Evolutionary conservation across 441 rosid species (phyloP).

Genomic region (Gossypium schwendimanii): DNA sequence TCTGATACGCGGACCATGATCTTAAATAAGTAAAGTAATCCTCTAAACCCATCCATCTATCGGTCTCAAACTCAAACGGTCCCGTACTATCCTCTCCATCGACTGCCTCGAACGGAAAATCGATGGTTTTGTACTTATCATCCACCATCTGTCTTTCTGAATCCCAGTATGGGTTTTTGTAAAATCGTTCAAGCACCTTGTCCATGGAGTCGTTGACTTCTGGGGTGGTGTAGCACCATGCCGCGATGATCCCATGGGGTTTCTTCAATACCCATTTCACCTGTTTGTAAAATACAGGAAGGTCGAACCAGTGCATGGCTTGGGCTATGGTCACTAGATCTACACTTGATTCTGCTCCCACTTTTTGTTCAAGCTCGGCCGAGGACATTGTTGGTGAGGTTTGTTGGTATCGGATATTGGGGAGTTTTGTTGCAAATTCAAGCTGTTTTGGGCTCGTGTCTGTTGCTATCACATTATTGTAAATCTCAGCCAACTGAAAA

Average conservation of each 20-base stretch:
- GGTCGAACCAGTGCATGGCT: conserved; percentile 75
- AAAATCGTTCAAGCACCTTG: conserved; percentile 38
- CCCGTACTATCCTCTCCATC: conserved; percentile 42
- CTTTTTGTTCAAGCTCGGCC: conserved; percentile 35
- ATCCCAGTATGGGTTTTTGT: conserved; percentile 50
- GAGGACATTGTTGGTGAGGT: conserved; percentile 51
- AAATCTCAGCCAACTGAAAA: conserved; percentile 56
- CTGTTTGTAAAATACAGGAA: conserved; percentile 48
- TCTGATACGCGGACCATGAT: conserved; percentile 78
- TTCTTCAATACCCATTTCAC: conserved; percentile 63
- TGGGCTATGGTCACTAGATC: conserved; percentile 64
- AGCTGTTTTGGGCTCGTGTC: conserved; percentile 75
- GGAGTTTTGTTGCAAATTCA: conserved; percentile 50
- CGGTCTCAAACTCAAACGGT: conserved; percentile 46
- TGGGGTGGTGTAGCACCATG: conserved; percentile 82
- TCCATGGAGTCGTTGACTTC: conserved; percentile 45
- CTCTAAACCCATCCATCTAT: conserved; percentile 48
- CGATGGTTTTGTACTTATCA: conserved; percentile 35
- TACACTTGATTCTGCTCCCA: conserved; percentile 38
- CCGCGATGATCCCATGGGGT: conserved; percentile 67
- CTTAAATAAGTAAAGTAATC: conserved; percentile 47
- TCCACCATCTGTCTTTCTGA: conserved; percentile 50
- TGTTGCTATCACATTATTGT: conserved; percentile 57
- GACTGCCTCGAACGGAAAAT: conserved; percentile 61
- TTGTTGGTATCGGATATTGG: conserved; percentile 49